Conservation (phyloP, 2,329 filamentous ascomycete species). For the Colletotrichum spaethianum region DNA sequence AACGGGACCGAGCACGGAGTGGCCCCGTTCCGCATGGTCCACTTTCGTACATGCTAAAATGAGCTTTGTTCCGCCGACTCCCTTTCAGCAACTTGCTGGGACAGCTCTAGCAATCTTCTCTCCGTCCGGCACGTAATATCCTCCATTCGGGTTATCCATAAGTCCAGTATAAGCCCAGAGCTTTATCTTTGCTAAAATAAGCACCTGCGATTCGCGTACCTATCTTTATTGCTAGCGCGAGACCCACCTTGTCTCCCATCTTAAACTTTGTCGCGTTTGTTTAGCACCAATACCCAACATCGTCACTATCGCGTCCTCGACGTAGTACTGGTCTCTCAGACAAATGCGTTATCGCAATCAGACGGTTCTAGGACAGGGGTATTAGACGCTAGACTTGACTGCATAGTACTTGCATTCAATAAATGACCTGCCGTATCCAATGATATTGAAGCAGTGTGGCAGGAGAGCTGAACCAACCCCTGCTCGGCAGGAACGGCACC, state of each 20-base stretch:
- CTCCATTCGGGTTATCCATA: too few relatives aligned
- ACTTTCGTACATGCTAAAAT: constrained; percentile 9
- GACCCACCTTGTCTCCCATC: neutral
- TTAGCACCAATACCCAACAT: too few relatives aligned
- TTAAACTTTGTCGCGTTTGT: neutral
- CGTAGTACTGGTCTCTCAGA: neutral
- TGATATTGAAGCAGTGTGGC: constrained; percentile 11
- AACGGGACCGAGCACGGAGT: constrained; percentile 8
- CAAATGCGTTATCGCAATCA: neutral
- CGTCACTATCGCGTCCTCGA: neutral
- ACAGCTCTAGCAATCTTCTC: neutral
- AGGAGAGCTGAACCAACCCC: constrained; percentile 20
- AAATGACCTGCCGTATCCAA: constrained; percentile 23
- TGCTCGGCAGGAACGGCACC: constrained; percentile 16
- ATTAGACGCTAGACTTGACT: constrained; percentile 9
- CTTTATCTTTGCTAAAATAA: too few relatives aligned
- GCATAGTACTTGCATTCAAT: constrained; percentile 19
- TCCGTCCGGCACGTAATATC: neutral
- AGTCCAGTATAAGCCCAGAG: neutral
- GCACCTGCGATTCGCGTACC: too few relatives aligned
- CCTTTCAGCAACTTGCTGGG: neutral
- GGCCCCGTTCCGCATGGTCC: constrained; percentile 10
- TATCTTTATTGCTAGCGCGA: neutral
- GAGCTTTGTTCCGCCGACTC: neutral
- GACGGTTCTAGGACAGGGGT: neutral